phyloP scores from a whole-genome alignment of 1,139 yeast species.

The Suhomyces wounanorum region DNA sequence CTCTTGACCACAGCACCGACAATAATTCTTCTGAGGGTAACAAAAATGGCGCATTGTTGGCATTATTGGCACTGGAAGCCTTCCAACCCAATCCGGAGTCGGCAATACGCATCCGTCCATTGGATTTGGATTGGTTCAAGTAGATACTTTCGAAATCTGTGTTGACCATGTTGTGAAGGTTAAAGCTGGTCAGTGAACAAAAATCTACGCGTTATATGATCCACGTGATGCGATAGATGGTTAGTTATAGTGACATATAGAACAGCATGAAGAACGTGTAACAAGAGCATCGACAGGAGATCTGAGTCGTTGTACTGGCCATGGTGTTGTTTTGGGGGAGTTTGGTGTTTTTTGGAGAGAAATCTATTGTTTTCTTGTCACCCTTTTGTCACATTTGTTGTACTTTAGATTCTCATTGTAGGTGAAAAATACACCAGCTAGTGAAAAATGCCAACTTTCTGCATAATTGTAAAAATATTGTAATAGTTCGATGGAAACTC shows the following conservation, averaged over 20 bases:
- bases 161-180: constrained; percentile 37
- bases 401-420: no score
- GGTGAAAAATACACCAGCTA: no score
- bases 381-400: no score
- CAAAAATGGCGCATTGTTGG: constrained; percentile 71
- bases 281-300: not conserved
- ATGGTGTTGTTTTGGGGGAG: no score
- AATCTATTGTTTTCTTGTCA: no score
- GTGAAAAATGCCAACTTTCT: not conserved
- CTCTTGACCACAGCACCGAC: constrained; percentile 88
- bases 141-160: constrained; percentile 83
- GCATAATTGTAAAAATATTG: not conserved
- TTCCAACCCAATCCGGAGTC: constrained; percentile 98
- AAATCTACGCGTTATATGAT: not conserved
- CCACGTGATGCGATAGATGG: not conserved
- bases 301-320: no score
- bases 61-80: constrained; percentile 45
- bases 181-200: not conserved
- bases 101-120: constrained; percentile 92
- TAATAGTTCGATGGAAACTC: no score
- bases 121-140: constrained; percentile 77
- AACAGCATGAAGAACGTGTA: not conserved
- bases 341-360: no score
- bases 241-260: not conserved
- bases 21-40: constrained; percentile 83